Percentiles rank a stretch among this genome's conserved stretches.
Evolutionary conservation across 2,329 filamentous ascomycete genomes (phyloP).

Genomic region (Xylaria sp.): DNA sequence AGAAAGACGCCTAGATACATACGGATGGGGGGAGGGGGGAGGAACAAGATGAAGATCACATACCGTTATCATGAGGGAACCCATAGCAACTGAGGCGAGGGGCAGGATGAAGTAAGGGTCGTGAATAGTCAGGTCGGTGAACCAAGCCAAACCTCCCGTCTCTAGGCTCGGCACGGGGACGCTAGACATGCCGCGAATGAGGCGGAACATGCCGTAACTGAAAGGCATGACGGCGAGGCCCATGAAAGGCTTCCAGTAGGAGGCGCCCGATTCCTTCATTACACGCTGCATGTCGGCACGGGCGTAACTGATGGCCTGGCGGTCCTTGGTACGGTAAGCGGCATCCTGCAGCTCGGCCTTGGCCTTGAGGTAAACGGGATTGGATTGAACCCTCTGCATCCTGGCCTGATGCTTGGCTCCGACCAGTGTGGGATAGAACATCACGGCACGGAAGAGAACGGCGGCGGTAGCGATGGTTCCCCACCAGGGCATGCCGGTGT

Average conservation of each 20-base stretch:
- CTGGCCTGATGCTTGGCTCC: slow-evolving; percentile 72
- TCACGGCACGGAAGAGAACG: slow-evolving; percentile 69
- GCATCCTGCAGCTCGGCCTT: slow-evolving; percentile 63
- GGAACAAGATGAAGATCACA: slow-evolving; percentile 45
- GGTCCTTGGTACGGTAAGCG: slow-evolving; percentile 55
- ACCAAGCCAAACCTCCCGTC: slow-evolving; percentile 78
- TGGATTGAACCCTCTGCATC: slow-evolving; percentile 66
- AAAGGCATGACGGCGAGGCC: slow-evolving; percentile 73
- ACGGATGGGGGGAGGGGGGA: no score
- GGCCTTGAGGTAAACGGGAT: slow-evolving; percentile 65
- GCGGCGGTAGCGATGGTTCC: slow-evolving; percentile 75
- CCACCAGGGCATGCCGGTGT: slow-evolving; percentile 83
- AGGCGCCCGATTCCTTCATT: slow-evolving; percentile 66
- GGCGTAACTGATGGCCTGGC: slow-evolving; percentile 58
- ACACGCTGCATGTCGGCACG: slow-evolving; percentile 62
- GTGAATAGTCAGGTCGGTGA: slow-evolving; percentile 76
- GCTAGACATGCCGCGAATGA: slow-evolving; percentile 77
- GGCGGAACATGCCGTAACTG: slow-evolving; percentile 82
- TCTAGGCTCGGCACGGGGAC: slow-evolving; percentile 86
- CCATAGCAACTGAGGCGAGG: slow-evolving; percentile 64
- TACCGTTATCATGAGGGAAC: slow-evolving; percentile 70
- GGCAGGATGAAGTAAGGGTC: slow-evolving; percentile 87
- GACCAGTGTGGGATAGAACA: slow-evolving; percentile 74
- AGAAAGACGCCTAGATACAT: neutral
- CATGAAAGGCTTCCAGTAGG: slow-evolving; percentile 60